Base-by-base conservation (phyloP, 345 rosid genomes). In the Eucalyptus curtisii region DNA sequence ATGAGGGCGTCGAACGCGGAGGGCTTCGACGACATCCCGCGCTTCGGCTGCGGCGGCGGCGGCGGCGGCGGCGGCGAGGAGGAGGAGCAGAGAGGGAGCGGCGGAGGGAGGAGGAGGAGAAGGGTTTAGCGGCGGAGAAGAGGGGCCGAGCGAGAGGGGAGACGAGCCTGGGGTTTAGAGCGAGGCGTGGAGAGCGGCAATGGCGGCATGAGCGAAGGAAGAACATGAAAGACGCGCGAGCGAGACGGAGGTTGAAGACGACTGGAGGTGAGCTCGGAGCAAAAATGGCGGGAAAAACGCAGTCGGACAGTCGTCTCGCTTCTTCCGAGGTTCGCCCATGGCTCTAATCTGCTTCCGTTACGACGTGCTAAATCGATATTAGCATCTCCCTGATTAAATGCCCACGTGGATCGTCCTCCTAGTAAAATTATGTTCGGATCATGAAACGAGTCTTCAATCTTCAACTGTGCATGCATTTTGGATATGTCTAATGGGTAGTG, bases 1-100 rank as follows among this genome's bases (percentile, higher is more conserved):
- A 97, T 98, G 87, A 98, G 97, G 71, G 94, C 93, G 82, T 96
- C 99, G 92, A 98, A 97, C 79, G 97, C 99, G 15, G 96, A 95
- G 50, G 95, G 99, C 40, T 93, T 95, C 40, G 95, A 92, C 24
- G 95, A 91, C 95, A 93, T 93, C 25, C 66, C 88, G 85, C 49
- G 81, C 30, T 50, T 37, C 19, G 71, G 91, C 89, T 76, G 79
- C 88, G n/a, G 88, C 81, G 88, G 85, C 85, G 76, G 91, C 90
- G 86, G 66, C 87, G n/a, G 88, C 81, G 88, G 82, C 85, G 80
- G 40, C 40, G 40, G 4, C 3, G 52, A 15, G 27, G 27, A 55
- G 5, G 49, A 86, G 76, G 59, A 90, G 76, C 44, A 90, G 55
- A 85, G 86, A 12, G 85, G 2, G 87, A 86, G 82, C 52, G 91